A percentile compares a stretch with the other conserved stretches of the same genome.
phyloP scores from a whole-genome alignment of 495 filamentous ascomycete species.

The Massariosphaeria phaeospora region DNA sequence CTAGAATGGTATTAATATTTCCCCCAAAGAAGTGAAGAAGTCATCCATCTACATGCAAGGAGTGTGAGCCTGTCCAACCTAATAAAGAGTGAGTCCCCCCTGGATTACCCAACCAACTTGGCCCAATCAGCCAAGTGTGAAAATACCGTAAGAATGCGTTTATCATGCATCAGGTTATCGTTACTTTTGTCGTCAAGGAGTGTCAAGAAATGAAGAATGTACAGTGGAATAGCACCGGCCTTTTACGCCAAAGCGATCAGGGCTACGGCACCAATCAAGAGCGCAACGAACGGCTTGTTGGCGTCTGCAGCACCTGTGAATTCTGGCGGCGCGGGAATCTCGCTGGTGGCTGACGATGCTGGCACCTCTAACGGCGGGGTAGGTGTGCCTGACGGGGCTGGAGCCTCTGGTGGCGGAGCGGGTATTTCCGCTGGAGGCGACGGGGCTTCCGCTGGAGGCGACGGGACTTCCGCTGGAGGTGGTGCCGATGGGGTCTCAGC shows the following conservation, averaged over 20 bases:
- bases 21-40: too few relatives aligned
- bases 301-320: constrained; percentile 29
- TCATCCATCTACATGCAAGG: too few relatives aligned
- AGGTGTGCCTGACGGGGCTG: neutral
- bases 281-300: constrained; percentile 24
- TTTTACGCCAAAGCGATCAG: constrained; percentile 18
- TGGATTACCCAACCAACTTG: too few relatives aligned
- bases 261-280: constrained; percentile 27
- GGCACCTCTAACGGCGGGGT: neutral
- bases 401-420: neutral
- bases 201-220: constrained; percentile 11
- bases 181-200: constrained; percentile 1
- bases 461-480: constrained; percentile 27
- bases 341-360: neutral
- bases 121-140: too few relatives aligned
- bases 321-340: constrained; percentile 4
- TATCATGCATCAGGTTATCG: too few relatives aligned
- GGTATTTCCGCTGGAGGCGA: neutral
- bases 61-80: too few relatives aligned
- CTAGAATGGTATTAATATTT: too few relatives aligned
- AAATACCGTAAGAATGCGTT: too few relatives aligned
- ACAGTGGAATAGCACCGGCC: neutral
- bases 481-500: constrained; percentile 44
- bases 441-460: neutral
- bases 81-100: too few relatives aligned